A percentile compares a stretch with the other conserved stretches of the same genome.
These are phyloP conservation scores for Fistulinella cinereoalba DNA, from an alignment of 1,284 basidiomycete genomes.

Conservation along the genomic window DNA sequence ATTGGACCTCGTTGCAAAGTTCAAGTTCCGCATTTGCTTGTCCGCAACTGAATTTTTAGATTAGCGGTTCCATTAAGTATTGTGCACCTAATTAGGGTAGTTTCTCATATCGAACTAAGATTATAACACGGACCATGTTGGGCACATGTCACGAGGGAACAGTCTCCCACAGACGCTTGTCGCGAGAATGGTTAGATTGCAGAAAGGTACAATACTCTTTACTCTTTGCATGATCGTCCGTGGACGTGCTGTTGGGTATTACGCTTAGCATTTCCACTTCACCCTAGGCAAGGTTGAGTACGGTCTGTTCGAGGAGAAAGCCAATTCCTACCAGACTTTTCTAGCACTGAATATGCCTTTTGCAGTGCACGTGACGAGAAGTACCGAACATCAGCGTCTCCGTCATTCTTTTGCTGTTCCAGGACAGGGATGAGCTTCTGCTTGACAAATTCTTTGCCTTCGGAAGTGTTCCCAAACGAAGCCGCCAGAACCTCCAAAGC, in stretches of 20 bases:
- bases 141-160: not conserved
- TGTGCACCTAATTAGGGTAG: conserved; percentile 5
- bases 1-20: conserved; percentile 1
- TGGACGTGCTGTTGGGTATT: conserved; percentile 31
- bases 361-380: conserved; percentile 73
- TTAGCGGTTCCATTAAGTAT: conserved; percentile 4
- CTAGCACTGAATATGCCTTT: conserved; percentile 41
- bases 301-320: not conserved
- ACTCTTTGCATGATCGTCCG: conserved; percentile 22
- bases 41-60: not conserved
- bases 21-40: not conserved
- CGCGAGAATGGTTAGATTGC: conserved; percentile 23
- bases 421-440: conserved; percentile 80
- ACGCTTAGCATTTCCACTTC: conserved; percentile 20
- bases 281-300: conserved; percentile 19
- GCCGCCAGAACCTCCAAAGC: conserved; percentile 84
- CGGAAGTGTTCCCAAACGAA: conserved; percentile 63
- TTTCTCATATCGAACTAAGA: not conserved
- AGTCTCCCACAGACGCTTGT: conserved; percentile 2
- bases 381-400: conserved; percentile 94
- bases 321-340: conserved; percentile 26
- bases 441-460: conserved; percentile 74
- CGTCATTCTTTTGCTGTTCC: conserved; percentile 86
- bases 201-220: conserved; percentile 35
- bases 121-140: conserved; percentile 2